Base-by-base conservation (phyloP, 1,284 basidiomycete genomes). In the Naganishia sp. region DNA sequence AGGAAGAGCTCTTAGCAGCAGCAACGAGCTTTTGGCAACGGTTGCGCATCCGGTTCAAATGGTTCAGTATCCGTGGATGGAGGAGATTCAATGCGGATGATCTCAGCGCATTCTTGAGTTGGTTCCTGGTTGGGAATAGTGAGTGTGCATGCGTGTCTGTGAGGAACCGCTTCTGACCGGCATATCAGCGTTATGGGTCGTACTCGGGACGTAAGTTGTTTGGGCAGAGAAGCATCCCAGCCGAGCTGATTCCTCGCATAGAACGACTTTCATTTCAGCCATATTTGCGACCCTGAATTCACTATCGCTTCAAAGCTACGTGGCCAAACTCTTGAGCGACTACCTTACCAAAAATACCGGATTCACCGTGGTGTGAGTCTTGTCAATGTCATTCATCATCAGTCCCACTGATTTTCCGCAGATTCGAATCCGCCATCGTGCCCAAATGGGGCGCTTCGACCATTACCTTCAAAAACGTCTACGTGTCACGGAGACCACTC, bases 391-490 rank as follows among this genome's bases (percentile, higher is more conserved):
- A 23, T 58, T 3, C 47, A 49, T 25, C 28, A 42, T 42, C 50
- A 11, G 15, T 21, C 47, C 51, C 35, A 9, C 35, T 39, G 35
- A 39, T 39, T 39, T 45, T 15, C 35, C 50, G 2, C 57, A 79
- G 77, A 58, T 99, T 98, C 77, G 95, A 98, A 79, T 94, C 91
- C 7, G 96, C 96, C 32, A 94, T 99, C 72, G 94, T 99, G 5
- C 95, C 95, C 3, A 94, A 94, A 76, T 98, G 95, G 93, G 92
- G 92, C 68, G 92, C 95, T 73, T 94, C 92, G 17, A 88, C 89
- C 23, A 90, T 99, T 68, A 93, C 92, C 1, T 96, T 99, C 84
- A 92, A 93, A 75, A 97, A 98, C 72, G 94, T 99, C 51, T 98
- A 92, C 74, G 84, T 99, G 51, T 94, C 93, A 13, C 87, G 92